phyloP scores from a whole-genome alignment of 805 yeast species.

The Maudiozyma barnettii region DNA sequence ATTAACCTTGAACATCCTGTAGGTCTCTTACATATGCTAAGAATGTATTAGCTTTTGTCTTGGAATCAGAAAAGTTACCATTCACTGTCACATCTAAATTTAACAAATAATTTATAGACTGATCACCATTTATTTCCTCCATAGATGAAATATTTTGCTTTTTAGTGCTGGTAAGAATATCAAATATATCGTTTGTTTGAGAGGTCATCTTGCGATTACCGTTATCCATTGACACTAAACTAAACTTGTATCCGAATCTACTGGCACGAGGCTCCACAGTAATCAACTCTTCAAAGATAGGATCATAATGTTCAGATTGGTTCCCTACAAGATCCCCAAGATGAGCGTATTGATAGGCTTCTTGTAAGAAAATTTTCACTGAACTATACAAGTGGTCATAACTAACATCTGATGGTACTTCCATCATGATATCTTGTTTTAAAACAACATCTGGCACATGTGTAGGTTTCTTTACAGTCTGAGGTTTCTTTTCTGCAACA shows the following conservation, averaged over 20 bases:
- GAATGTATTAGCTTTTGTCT: conserved; percentile 19
- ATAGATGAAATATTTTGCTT: no score
- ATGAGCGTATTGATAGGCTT: conserved; percentile 33
- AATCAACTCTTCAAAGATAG: conserved; percentile 49
- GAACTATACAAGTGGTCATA: conserved; percentile 35
- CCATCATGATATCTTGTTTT: conserved; percentile 23
- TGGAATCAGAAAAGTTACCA: conserved; percentile 16
- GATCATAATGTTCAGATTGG: conserved; percentile 44
- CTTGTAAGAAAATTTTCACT: conserved; percentile 36
- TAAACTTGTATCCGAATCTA: conserved; percentile 20
- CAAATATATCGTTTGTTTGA: conserved; percentile 19
- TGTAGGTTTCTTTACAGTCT: conserved; percentile 15
- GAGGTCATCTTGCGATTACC: neutral
- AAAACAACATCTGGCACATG: conserved; percentile 10
- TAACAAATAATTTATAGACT: conserved; percentile 9
- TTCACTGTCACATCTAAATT: conserved; percentile 16
- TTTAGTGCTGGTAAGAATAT: conserved; percentile 14
- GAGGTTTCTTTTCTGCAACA: neutral
- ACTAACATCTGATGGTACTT: conserved; percentile 25
- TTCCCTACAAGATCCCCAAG: conserved; percentile 12
- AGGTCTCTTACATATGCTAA: conserved; percentile 16
- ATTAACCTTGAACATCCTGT: neutral
- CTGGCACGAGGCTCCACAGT: conserved; percentile 31
- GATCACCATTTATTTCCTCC: neutral
- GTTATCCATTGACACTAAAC: conserved; percentile 10